Evolutionary conservation across 345 rosid species (phyloP).

Genomic region (Triadica sebifera): DNA sequence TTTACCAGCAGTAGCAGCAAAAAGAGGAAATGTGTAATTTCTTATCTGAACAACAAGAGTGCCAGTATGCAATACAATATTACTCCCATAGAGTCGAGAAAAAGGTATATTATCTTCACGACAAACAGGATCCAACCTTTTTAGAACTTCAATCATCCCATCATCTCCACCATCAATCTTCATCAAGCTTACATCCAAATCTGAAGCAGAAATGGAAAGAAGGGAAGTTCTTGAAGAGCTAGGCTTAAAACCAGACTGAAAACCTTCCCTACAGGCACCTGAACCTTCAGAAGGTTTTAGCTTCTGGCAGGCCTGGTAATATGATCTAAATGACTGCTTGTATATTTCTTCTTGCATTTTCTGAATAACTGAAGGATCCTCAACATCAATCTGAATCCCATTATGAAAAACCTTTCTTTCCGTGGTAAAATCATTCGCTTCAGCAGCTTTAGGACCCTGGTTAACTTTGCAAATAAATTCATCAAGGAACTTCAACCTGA

Average conservation of each 20-base stretch:
- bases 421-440: constrained; percentile 43
- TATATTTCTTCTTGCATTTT: constrained; percentile 73
- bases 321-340: constrained; percentile 67
- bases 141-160: constrained; percentile 79
- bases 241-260: constrained; percentile 88
- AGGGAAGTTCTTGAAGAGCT: constrained; percentile 73
- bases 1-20: constrained; percentile 73
- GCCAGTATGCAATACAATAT: constrained; percentile 55
- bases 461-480: constrained; percentile 50
- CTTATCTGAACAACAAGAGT: constrained; percentile 64
- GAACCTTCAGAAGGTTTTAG: constrained; percentile 70
- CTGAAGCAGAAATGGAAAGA: constrained; percentile 76
- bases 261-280: constrained; percentile 74
- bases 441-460: constrained; percentile 46
- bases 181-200: constrained; percentile 76
- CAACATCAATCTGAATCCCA: constrained; percentile 60
- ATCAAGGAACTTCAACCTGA: constrained; percentile 79
- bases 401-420: constrained; percentile 53
- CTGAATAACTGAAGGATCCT: constrained; percentile 52
- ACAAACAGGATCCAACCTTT: constrained; percentile 81
- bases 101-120: constrained; percentile 72
- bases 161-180: constrained; percentile 80
- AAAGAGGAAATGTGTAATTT: constrained; percentile 83
- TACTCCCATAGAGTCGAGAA: constrained; percentile 89
- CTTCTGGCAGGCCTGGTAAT: constrained; percentile 84